These are phyloP conservation scores for Lepidium africanum DNA, from an alignment of 345 rosid species.

Conservation along the genomic window DNA sequence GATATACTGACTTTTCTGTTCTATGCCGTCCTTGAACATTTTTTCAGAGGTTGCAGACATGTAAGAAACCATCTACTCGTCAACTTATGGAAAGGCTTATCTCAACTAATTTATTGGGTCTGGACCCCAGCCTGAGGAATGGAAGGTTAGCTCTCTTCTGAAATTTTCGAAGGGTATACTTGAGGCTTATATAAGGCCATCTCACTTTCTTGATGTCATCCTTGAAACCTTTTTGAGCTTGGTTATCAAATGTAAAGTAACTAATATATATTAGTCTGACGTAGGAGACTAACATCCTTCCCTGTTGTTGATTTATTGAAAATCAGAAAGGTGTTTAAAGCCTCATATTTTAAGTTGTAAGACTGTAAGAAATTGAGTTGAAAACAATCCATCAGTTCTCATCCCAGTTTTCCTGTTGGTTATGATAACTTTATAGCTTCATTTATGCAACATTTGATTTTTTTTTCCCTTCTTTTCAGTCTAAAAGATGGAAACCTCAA, in stretches of 20 bases:
- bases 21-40: neutral
- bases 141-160: conserved; percentile 50
- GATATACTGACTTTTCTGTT: neutral
- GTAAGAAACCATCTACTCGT: conserved; percentile 77
- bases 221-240: neutral
- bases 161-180: neutral
- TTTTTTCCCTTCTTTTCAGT: conserved; percentile 37
- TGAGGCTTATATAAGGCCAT: neutral
- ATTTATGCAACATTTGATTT: conserved; percentile 1
- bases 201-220: neutral
- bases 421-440: neutral
- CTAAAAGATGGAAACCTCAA: conserved; percentile 86
- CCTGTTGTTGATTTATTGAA: neutral
- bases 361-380: neutral
- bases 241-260: neutral
- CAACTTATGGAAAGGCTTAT: conserved; percentile 61
- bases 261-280: neutral
- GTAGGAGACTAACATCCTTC: neutral
- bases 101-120: conserved; percentile 69
- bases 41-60: conserved; percentile 68
- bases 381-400: neutral
- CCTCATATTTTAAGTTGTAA: neutral
- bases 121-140: conserved; percentile 68
- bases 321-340: neutral
- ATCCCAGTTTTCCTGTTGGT: neutral